phyloP scores from a whole-genome alignment of 345 rosid genomes.

The Conringia planisiliqua region DNA sequence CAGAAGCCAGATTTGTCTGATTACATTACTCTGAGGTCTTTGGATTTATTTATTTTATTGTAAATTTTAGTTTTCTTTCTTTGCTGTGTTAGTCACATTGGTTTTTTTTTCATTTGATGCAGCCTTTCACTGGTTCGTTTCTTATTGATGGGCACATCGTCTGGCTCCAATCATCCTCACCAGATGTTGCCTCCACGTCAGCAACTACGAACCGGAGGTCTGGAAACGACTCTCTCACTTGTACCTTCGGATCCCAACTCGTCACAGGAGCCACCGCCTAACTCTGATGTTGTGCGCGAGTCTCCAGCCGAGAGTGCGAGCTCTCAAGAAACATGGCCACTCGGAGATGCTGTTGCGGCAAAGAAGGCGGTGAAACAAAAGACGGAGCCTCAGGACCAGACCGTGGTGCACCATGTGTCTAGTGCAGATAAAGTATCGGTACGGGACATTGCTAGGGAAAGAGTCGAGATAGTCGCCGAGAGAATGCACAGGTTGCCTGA shows the following conservation, averaged over 20 bases:
- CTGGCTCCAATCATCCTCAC: slow-evolving; percentile 76
- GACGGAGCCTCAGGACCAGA: slow-evolving; percentile 59
- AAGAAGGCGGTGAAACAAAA: slow-evolving; percentile 59
- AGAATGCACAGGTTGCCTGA: slow-evolving; percentile 73
- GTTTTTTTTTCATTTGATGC: not conserved
- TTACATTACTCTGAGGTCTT: not conserved
- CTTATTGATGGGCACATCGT: slow-evolving; percentile 73
- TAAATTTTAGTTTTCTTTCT: not conserved
- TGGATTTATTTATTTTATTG: not conserved
- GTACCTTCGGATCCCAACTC: slow-evolving; percentile 48
- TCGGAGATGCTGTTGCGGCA: slow-evolving; percentile 11
- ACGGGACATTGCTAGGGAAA: slow-evolving; percentile 74
- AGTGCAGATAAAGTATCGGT: slow-evolving; percentile 75
- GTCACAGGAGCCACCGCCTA: slow-evolving; percentile 40
- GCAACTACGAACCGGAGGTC: slow-evolving; percentile 45
- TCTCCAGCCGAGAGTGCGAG: slow-evolving; percentile 97
- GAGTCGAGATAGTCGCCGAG: slow-evolving; percentile 70
- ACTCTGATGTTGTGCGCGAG: slow-evolving; percentile 59
- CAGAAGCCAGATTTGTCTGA: not conserved
- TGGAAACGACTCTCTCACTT: slow-evolving; percentile 34
- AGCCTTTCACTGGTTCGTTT: slow-evolving; percentile 10
- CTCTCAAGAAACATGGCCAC: slow-evolving; percentile 90
- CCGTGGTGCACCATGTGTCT: slow-evolving; percentile 61
- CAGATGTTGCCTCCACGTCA: slow-evolving; percentile 95
- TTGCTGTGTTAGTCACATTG: no score